Base-by-base conservation (phyloP, 2,329 filamentous ascomycete genomes). In the Hymenoscyphus infarciens region DNA sequence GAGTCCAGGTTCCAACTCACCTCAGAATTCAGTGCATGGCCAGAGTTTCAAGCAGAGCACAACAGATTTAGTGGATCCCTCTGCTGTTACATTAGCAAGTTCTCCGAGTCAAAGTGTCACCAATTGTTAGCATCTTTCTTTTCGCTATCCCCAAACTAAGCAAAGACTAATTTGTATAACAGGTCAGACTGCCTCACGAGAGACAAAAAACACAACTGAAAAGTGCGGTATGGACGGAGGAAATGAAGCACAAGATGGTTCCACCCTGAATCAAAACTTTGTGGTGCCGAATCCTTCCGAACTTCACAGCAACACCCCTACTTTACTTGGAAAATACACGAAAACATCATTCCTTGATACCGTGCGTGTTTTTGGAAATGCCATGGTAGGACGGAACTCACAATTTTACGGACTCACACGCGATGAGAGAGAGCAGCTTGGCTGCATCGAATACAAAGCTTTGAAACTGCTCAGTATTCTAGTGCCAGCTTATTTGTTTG, bases 401-500 rank as follows among this genome's bases (percentile, higher is more conserved):
- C 80, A 83, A 64, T 85, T 87, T 63, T 79, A 82, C 67, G 79
- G 81, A 56, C 74, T 87, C 39, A 78, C 77, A 0, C 76, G 77
- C n/a, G 77, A 80, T 13, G 82, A 87, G 68, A 79, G 83, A 42
- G 81, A 85, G 59, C 77, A 80, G 31, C 76, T 89, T 0, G 86
- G 87, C 29, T 85, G 86, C 0, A 83, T 81, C 62, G 87, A 89
- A 71, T 88, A 89, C 70, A 81, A 83, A 52, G 86, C 87, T 13
- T 78, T 89, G 27, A 80, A 80, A 58, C 74, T 89, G 5, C 77
- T 90, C 1, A 79, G 83, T 2, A 77, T 83, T 67, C 70, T 87
- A 22, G 85, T 90, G 5, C 85, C 85, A 0, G 64, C 83, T 5
- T 90, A 90, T 71, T 87, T 82, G 25, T 70, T 83, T 35, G 64